phyloP scores from a whole-genome alignment of 495 filamentous ascomycete genomes.

The Amphirosellinia nigrospora region DNA sequence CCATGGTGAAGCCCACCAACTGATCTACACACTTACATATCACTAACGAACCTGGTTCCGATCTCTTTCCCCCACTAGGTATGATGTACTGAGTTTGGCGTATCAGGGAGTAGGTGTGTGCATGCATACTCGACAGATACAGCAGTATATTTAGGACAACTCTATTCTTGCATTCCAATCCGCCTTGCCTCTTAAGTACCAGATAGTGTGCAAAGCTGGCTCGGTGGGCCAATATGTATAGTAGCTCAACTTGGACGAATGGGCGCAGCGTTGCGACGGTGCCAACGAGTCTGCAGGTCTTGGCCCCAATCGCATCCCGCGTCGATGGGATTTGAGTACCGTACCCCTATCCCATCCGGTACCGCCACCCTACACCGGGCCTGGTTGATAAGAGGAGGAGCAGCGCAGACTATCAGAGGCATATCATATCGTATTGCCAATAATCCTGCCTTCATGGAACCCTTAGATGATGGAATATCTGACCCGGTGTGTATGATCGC shows the following conservation, averaged over 20 bases:
- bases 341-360: constrained; percentile 15
- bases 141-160: background rate
- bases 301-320: constrained; percentile 25
- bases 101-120: too few species aligned
- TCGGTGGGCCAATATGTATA: constrained; percentile 6
- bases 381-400: constrained; percentile 1
- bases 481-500: background rate
- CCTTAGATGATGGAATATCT: background rate
- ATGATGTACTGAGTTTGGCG: background rate
- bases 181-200: background rate
- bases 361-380: constrained; percentile 10
- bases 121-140: background rate
- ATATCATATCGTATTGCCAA: background rate
- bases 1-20: background rate
- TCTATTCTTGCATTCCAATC: background rate
- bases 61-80: background rate
- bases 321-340: background rate
- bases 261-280: constrained; percentile 23
- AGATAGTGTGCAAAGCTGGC: background rate
- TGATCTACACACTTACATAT: background rate
- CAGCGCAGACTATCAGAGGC: background rate
- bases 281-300: constrained; percentile 22
- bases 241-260: constrained; percentile 14
- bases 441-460: background rate
- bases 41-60: too few species aligned